Evolutionary conservation across 805 yeast species (phyloP).

Genomic region (Wickerhamiella cacticola): DNA sequence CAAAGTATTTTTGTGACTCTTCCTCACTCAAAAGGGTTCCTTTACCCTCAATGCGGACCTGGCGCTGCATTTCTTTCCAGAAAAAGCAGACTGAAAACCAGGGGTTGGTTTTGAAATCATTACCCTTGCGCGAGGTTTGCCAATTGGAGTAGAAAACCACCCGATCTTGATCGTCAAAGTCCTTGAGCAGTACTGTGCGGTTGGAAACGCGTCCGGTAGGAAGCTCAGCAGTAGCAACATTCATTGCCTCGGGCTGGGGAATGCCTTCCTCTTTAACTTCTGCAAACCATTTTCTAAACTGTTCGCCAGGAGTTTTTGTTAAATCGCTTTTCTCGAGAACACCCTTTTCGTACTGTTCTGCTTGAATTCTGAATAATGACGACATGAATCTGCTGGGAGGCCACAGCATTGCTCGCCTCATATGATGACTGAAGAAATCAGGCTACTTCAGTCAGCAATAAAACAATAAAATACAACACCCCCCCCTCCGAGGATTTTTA

Average conservation of each 20-base stretch:
- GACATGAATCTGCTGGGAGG: constrained; percentile 1
- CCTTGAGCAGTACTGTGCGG: constrained; percentile 76
- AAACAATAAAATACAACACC: too few relatives aligned
- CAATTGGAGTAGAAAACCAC: constrained; percentile 85
- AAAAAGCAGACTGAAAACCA: constrained; percentile 77
- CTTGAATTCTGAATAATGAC: constrained; percentile 11
- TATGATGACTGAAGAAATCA: not conserved
- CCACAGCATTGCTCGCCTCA: not conserved
- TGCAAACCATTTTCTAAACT: constrained; percentile 75
- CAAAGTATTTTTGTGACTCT: constrained; percentile 64
- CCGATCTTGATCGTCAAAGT: constrained; percentile 64
- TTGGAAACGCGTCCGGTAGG: constrained; percentile 88
- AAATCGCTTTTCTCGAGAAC: constrained; percentile 65
- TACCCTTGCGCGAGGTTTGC: constrained; percentile 71
- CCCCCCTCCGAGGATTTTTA: not conserved
- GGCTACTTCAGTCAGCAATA: too few relatives aligned
- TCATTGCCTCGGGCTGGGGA: constrained; percentile 68
- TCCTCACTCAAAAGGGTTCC: constrained; percentile 63
- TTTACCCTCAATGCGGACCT: constrained; percentile 82
- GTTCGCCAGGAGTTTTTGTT: constrained; percentile 37
- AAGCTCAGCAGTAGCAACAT: constrained; percentile 74
- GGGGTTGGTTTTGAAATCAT: constrained; percentile 59
- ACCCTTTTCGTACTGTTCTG: constrained; percentile 21
- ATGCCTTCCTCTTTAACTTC: constrained; percentile 52
- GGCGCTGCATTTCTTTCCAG: constrained; percentile 86